phyloP scores from a whole-genome alignment of 257 asterid species.

The Primulina tabacum region DNA sequence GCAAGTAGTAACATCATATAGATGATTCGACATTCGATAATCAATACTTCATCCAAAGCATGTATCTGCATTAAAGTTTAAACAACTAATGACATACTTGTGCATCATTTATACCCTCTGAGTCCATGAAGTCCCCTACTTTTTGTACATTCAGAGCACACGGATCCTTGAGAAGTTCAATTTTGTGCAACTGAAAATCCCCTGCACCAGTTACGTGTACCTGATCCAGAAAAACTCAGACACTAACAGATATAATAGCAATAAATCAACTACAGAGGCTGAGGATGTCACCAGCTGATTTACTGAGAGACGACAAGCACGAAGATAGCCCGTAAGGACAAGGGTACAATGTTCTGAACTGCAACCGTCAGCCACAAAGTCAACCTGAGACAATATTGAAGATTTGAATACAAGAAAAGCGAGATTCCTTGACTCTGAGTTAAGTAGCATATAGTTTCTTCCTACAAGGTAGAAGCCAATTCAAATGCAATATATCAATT shows the following conservation, averaged over 20 bases:
- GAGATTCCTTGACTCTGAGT: not conserved
- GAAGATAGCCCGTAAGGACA: slow-evolving; percentile 84
- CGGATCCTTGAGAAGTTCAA: slow-evolving; percentile 86
- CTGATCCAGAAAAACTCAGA: slow-evolving; percentile 51
- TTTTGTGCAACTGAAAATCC: slow-evolving; percentile 78
- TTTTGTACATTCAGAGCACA: slow-evolving; percentile 65
- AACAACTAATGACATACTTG: slow-evolving; percentile 42
- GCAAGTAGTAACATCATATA: not conserved
- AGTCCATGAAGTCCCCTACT: slow-evolving; percentile 66
- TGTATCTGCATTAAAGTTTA: not conserved
- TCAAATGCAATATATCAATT: slow-evolving; percentile 1
- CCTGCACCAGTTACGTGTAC: slow-evolving; percentile 98
- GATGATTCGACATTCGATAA: too few relatives aligned
- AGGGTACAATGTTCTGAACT: slow-evolving; percentile 61
- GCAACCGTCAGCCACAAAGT: slow-evolving; percentile 40
- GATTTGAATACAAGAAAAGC: slow-evolving; percentile 12
- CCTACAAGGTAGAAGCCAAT: slow-evolving; percentile 1
- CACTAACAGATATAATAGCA: slow-evolving; percentile 12
- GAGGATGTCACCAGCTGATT: slow-evolving; percentile 76
- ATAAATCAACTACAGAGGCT: slow-evolving; percentile 27
- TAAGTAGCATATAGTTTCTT: not conserved
- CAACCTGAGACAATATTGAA: slow-evolving; percentile 49
- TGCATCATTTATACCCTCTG: slow-evolving; percentile 42
- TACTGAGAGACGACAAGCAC: slow-evolving; percentile 67
- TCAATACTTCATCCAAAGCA: too few relatives aligned